Percentiles rank a stretch among this genome's conserved stretches.
These are phyloP conservation scores for Selaginella moellendorffii DNA, from an alignment of 75 land plant genomes.

Conservation along the genomic window DNA sequence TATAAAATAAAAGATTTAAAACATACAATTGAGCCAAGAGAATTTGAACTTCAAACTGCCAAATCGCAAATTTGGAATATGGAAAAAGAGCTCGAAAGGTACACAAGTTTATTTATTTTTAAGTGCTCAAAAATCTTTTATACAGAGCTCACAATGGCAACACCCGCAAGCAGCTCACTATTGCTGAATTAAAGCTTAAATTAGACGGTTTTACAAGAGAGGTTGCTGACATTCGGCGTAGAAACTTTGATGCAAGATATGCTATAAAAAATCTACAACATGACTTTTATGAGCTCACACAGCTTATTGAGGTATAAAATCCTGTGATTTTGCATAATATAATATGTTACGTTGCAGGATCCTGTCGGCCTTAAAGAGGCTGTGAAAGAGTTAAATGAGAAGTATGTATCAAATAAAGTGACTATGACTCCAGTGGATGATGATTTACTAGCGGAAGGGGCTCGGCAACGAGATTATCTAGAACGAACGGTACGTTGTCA, in stretches of 20 bases:
- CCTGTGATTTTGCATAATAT: background rate
- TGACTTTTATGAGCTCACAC: constrained; percentile 23
- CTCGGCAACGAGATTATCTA: constrained; percentile 25
- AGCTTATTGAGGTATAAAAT: constrained; percentile 16
- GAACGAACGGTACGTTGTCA: constrained; percentile 21
- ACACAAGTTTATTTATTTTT: background rate
- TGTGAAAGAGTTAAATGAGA: constrained; percentile 16
- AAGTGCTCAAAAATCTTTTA: background rate
- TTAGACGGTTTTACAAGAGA: constrained; percentile 21
- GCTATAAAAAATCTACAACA: constrained; percentile 18
- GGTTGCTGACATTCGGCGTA: constrained; percentile 10
- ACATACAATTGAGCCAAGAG: constrained; percentile 26
- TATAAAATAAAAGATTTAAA: constrained; percentile 26
- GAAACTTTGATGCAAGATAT: background rate
- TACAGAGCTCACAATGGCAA: constrained; percentile 21
- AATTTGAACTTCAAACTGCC: constrained; percentile 24
- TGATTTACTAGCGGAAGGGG: constrained; percentile 13
- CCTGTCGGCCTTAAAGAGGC: constrained; percentile 15
- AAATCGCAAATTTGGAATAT: constrained; percentile 22
- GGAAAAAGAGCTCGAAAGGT: constrained; percentile 30
- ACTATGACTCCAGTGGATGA: constrained; percentile 19
- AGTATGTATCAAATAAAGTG: constrained; percentile 21
- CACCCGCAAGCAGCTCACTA: constrained; percentile 12
- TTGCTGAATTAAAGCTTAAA: constrained; percentile 22
- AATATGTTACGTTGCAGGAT: constrained; percentile 10